phyloP scores from a whole-genome alignment of 1,284 basidiomycete genomes.

The Heterobasidion parviporum region DNA sequence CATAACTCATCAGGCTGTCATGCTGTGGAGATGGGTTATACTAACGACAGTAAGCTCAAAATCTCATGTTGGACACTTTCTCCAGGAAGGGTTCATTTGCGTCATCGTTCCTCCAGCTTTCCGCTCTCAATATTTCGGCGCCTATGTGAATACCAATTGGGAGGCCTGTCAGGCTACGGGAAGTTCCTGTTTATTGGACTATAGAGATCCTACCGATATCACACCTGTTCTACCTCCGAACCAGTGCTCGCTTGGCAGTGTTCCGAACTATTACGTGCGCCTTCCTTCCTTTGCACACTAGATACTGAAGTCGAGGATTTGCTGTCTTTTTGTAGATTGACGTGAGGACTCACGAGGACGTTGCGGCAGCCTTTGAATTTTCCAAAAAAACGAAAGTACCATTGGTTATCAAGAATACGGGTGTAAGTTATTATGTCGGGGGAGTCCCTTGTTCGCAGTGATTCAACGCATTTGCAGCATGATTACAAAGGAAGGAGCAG shows the following conservation, averaged over 20 bases:
- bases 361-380: slow-evolving; percentile 33
- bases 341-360: slow-evolving; percentile 28
- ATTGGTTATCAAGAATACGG: slow-evolving; percentile 42
- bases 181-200: slow-evolving; percentile 28
- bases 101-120: not conserved
- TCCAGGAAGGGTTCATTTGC: too few species aligned
- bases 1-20: not conserved
- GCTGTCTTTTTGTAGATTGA: slow-evolving; percentile 28
- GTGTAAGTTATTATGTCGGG: slow-evolving; percentile 22
- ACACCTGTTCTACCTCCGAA: slow-evolving; percentile 17
- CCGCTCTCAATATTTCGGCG: not conserved
- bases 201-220: slow-evolving; percentile 15
- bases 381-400: slow-evolving; percentile 28
- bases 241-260: slow-evolving; percentile 28
- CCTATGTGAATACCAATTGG: slow-evolving; percentile 16
- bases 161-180: slow-evolving; percentile 29
- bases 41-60: not conserved
- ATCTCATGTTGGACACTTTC: not conserved
- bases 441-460: too few species aligned
- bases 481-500: slow-evolving; percentile 15
- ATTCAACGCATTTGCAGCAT: slow-evolving; percentile 2
- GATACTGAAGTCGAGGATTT: not conserved
- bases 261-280: slow-evolving; percentile 30
- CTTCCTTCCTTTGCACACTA: not conserved
- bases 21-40: not conserved